Evolutionary conservation across 1,284 basidiomycete genomes (phyloP).

Genomic region (Termitomyces sp.): DNA sequence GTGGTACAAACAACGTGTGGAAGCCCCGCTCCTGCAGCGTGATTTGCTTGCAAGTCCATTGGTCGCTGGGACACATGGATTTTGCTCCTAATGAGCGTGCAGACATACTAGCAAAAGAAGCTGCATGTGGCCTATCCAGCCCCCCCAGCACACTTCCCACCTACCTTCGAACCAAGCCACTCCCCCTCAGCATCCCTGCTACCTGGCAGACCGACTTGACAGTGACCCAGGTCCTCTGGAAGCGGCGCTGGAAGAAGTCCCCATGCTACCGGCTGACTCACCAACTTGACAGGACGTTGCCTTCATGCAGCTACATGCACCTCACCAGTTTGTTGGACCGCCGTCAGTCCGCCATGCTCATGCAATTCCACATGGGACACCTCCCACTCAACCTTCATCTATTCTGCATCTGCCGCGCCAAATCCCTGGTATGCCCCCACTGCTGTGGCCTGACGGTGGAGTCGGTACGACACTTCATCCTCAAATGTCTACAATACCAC

Average conservation of each 20-base stretch:
- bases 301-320: neutral
- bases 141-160: neutral
- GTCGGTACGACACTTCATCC: constrained; percentile 2
- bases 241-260: neutral
- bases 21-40: neutral
- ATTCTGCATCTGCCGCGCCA: neutral
- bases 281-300: neutral
- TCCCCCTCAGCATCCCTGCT: neutral
- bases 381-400: neutral
- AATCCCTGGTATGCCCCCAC: neutral
- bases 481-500: constrained; percentile 3
- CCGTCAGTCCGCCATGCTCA: neutral
- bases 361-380: neutral
- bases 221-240: neutral
- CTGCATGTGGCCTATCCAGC: neutral
- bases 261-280: neutral
- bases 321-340: neutral
- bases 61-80: neutral
- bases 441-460: neutral
- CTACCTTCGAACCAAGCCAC: neutral
- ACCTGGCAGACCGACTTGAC: neutral
- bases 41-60: constrained; percentile 4
- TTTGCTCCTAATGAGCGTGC: neutral
- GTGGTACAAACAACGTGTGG: too few relatives aligned
- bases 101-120: neutral